Base-by-base conservation (phyloP, 2,329 filamentous ascomycete species). In the Sclerotinia glacialis region DNA sequence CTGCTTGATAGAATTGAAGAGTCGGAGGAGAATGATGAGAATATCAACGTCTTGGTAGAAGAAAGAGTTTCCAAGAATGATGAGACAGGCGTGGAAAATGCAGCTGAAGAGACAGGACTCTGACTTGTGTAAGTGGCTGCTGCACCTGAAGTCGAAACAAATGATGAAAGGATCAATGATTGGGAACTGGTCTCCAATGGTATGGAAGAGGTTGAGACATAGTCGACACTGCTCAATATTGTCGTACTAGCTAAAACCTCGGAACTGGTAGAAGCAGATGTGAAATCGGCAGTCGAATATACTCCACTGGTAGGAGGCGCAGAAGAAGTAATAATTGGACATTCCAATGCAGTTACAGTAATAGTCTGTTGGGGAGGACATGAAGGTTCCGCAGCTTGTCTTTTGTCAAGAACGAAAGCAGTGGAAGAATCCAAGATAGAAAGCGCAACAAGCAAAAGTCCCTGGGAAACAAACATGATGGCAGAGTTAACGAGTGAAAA, bases 291-390 rank as follows among this genome's bases (percentile, higher is more conserved):
- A 40, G 58, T 61, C n/a, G 58, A 61, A 37, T 49, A 61, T 49
- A 23, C 14, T 7, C 46, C 26, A 64, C 61, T 64, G 8, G 23
- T 46, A 46, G 23, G 40, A 21, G 34, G 14, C 23, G 23, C 42
- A 5, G 40, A 58, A 64, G 50, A 64, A 28, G 61, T 46, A 23
- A 46, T 21, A 26, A 46, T 46, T 26, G 61, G 61, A 21, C 50
- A 64, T 64, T 31, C 49, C 6, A 26, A 23, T 44, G 52, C 40
- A 46, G 61, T 64, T 8, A 64, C 37, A 21, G 61, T 64, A 16
- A 64, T 55, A 7, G 58, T 60, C 58, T 60, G 44, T 31, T 34
- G 58, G 2, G 8, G 40, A 55, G 50, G 40, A 64, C 61, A 64
- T 18, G 26, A 34, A 18, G 37, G 23, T 42, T 9, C 6, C 1